A percentile compares a stretch with the other conserved stretches of the same genome.
Evolutionary conservation across 495 filamentous ascomycete genomes (phyloP).

Genomic region (Geoglossum glabrum): DNA sequence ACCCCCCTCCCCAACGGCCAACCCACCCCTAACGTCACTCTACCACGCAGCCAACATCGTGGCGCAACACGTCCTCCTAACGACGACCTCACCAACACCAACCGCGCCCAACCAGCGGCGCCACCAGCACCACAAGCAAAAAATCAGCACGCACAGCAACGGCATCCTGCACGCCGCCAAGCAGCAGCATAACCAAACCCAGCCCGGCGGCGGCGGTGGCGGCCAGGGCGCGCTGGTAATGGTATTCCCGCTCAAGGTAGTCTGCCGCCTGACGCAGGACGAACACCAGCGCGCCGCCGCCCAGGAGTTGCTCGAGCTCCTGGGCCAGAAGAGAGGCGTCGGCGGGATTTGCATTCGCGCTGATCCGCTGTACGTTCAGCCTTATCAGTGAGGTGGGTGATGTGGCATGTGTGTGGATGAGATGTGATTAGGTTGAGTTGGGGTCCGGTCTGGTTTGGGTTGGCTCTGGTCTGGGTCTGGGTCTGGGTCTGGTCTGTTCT

Average conservation of each 20-base stretch:
- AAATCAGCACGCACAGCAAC: too few relatives aligned
- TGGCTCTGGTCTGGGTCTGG: too few relatives aligned
- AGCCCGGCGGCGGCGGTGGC: background rate
- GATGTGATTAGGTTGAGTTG: too few relatives aligned
- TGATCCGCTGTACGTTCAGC: background rate
- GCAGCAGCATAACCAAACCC: too few relatives aligned
- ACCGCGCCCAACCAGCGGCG: background rate
- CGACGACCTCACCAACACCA: background rate
- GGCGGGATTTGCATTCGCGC: background rate
- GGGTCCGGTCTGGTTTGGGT: too few relatives aligned
- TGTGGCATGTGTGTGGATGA: too few relatives aligned
- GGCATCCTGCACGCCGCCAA: too few relatives aligned
- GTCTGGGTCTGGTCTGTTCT: too few relatives aligned
- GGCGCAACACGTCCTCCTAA: background rate
- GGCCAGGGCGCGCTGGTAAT: background rate
- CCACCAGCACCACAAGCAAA: background rate
- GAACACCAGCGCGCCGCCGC: background rate
- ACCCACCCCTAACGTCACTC: background rate
- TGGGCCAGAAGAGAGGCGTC: background rate
- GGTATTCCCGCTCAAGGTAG: background rate
- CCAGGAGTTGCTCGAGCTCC: background rate
- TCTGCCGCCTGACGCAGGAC: background rate
- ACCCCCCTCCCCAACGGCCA: background rate
- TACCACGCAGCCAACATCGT: background rate
- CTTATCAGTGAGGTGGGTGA: too few relatives aligned